phyloP scores from a whole-genome alignment of 2,329 filamentous ascomycete species.

The Aureobasidium sp. region DNA sequence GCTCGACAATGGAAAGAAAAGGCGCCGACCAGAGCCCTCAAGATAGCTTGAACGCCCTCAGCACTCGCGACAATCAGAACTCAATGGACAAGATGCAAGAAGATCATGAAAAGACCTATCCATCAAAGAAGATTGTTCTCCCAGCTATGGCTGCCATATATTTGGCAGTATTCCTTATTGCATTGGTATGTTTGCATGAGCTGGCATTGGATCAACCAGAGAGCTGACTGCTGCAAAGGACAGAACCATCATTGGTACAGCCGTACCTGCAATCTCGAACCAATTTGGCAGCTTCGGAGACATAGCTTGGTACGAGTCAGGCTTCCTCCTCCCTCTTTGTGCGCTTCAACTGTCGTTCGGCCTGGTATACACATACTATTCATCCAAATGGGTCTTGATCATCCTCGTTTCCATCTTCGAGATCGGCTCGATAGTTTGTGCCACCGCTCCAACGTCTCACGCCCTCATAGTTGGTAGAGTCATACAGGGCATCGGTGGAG shows the following conservation, averaged over 20 bases:
- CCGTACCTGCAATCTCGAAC: slow-evolving; percentile 43
- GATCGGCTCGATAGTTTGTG: slow-evolving; percentile 45
- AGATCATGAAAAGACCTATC: slow-evolving; percentile 21
- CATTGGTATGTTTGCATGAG: slow-evolving; percentile 25
- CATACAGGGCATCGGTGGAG: slow-evolving; percentile 48
- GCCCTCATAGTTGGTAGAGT: slow-evolving; percentile 48
- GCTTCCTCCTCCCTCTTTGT: slow-evolving; percentile 38
- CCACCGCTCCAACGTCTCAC: slow-evolving; percentile 38
- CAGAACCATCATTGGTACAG: slow-evolving; percentile 36
- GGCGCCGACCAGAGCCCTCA: background rate
- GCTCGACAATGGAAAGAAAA: background rate
- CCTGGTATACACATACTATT: slow-evolving; percentile 35
- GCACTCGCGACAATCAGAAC: background rate
- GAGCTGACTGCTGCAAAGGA: slow-evolving; percentile 12
- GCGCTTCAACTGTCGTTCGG: slow-evolving; percentile 38
- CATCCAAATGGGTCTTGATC: slow-evolving; percentile 39
- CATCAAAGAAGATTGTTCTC: slow-evolving; percentile 26
- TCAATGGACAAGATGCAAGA: background rate
- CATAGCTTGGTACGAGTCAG: slow-evolving; percentile 43
- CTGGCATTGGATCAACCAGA: background rate
- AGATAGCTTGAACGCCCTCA: background rate
- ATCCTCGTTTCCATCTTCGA: slow-evolving; percentile 36
- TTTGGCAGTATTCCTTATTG: slow-evolving; percentile 34
- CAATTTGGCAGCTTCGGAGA: slow-evolving; percentile 41
- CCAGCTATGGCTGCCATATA: slow-evolving; percentile 33